Base-by-base conservation (phyloP, 2,329 filamentous ascomycete genomes). In the Cladosporium halotolerans region DNA sequence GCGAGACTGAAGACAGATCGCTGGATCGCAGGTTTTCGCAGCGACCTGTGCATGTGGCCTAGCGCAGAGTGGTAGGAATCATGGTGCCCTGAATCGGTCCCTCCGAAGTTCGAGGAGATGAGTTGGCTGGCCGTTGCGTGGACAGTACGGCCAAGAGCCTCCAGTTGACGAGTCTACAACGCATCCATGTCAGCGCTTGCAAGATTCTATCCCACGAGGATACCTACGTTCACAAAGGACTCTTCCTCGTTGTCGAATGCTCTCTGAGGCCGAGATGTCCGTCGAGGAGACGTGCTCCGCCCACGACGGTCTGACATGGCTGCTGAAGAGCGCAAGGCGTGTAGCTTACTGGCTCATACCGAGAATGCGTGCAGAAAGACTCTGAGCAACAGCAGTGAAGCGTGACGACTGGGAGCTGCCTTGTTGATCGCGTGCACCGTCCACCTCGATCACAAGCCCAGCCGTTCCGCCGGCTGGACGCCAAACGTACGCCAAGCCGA, bases 61-160 rank as follows among this genome's bases (percentile, higher is more conserved):
- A 99, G 86, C 58, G 93, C 92, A 72, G 79, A 83, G 67, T 93
- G 85, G 72, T 96, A 97, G 71, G 90, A 86, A 38, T 63, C 66
- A 8, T 56, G 51, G 55, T 77, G 34, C 18, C 43, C 43, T n/a
- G 50, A 45, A 23, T 45, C 71, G 68, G 73, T 78, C 64, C 65
- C 76, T 62, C 68, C 78, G 60, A 63, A 63, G 55, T 61, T 63
- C 39, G 61, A 56, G 41, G 59, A 57, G 65, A 97, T 95, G 61
- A 99, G 79, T 70, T 95, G 90, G 65, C 84, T 88, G 53, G 93
- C 93, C 16, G 93, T 97, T 28, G 89, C 89, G 31, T 91, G 93
- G 58, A 97, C 90, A 73, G 96, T 99, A 67, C 92, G 85, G 61
- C 90, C 84, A 72, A 99, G 96, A 52, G 89, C 88, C 74, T 96